Conservation (phyloP, 805 yeast genomes). For the Yarrowia sp. region DNA sequence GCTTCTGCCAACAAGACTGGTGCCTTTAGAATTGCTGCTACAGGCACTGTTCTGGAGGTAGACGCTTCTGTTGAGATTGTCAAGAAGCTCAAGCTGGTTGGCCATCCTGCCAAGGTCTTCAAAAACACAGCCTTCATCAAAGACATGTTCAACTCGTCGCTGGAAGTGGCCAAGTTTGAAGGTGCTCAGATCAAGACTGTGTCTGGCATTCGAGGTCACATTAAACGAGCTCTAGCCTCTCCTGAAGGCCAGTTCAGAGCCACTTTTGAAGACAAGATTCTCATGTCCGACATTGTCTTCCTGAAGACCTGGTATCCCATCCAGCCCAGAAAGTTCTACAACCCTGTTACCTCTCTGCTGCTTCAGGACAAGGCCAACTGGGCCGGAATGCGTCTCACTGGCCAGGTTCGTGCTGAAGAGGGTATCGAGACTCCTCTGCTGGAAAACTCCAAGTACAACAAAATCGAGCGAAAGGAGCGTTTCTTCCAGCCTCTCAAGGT, state of each 20-base stretch:
- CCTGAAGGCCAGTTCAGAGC: constrained; percentile 97
- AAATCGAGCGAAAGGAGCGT: constrained; percentile 79
- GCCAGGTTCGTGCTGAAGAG: constrained; percentile 79
- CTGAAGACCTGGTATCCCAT: constrained; percentile 97
- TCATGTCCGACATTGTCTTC: constrained; percentile 77
- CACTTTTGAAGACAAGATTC: constrained; percentile 90
- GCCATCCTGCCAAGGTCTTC: constrained; percentile 89
- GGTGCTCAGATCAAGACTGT: constrained; percentile 97
- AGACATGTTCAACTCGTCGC: constrained; percentile 88
- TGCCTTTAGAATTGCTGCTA: constrained; percentile 90
- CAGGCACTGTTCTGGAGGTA: constrained; percentile 93
- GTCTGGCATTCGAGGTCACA: constrained; percentile 96
- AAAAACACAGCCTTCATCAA: constrained; percentile 95
- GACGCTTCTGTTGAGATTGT: constrained; percentile 88
- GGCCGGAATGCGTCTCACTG: constrained; percentile 96
- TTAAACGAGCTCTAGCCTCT: constrained; percentile 86
- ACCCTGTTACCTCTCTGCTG: constrained; percentile 90
- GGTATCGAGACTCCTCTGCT: constrained; percentile 60
- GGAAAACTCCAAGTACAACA: constrained; percentile 53
- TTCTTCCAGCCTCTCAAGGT: constrained; percentile 84
- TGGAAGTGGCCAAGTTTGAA: constrained; percentile 96
- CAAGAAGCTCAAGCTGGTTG: constrained; percentile 91
- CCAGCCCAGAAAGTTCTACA: constrained; percentile 82
- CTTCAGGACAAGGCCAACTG: constrained; percentile 75
- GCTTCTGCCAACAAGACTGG: constrained; percentile 82